Evolutionary conservation across 805 yeast genomes (phyloP), one percentile per base, ranked within the genome.

Genomic region (Pichia ethanolica): DNA sequence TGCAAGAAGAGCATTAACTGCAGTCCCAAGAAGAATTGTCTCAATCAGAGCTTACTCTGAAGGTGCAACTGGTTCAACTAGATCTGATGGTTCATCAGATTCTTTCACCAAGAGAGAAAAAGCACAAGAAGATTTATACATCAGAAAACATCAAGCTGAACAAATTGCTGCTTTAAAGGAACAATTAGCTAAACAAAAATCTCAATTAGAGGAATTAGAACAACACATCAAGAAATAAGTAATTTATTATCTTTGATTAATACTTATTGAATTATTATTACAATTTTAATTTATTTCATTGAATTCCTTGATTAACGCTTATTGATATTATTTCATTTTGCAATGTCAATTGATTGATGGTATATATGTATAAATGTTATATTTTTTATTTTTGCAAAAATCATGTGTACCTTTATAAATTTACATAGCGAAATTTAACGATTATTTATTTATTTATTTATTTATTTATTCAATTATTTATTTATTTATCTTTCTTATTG

Each of bases 121-220:
- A 71, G 96, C 96, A 55, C 83, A 82, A 65, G 99, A 91, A 74
- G 89, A 85, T 66, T 75, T 73, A 61, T 90, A 82, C 74, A 75
- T 89, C 70, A 87, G 81, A 71, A 83, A 88, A 72, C 96, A 86
- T 66, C 96, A 91, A 75, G 85, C 83, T 66, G 96, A 89, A 69
- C 89, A 85, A 74, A 75, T 89, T 67, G 82, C 79, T 63, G 77
- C 78, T 45, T 79, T 89, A 68, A 84, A 75, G 68, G 89, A 85
- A 66, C 79, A 84, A 63, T 75, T 89, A 67, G 79, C 83, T 68
- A 75, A 85, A 71, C 93, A 83, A 67, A 83, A 82, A 75, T 75
- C 78, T 55, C 71, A 75, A 55, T 69, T 79, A 55, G 74, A 69
- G 46, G 68, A 75, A 47, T 69, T 79, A 59, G 59, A 64, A 54